These are phyloP conservation scores for Tilletia setariae DNA, from an alignment of 1,284 basidiomycete species.

Conservation along the genomic window DNA sequence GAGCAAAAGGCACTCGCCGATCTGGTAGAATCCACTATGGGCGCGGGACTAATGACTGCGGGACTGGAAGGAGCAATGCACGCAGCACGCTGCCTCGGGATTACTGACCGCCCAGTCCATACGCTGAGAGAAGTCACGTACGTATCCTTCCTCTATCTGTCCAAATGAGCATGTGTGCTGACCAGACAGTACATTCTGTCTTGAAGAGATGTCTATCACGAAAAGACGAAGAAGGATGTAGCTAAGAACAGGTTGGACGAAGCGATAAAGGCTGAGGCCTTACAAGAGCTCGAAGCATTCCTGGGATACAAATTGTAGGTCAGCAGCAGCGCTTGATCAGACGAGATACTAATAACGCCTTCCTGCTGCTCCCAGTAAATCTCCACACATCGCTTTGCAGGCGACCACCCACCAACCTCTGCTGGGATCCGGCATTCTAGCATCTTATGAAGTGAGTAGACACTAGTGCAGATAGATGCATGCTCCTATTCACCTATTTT, in stretches of 20 bases:
- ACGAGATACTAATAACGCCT: background rate
- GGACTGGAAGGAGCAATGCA: slow-evolving; percentile 14
- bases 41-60: slow-evolving; percentile 20
- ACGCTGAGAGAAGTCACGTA: slow-evolving; percentile 18
- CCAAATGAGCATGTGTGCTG: no score
- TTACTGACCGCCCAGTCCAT: slow-evolving; percentile 21
- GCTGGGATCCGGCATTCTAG: slow-evolving; percentile 24
- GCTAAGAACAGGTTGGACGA: slow-evolving; percentile 21
- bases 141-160: background rate
- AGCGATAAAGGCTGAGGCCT: slow-evolving; percentile 14
- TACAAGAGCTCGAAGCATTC: slow-evolving; percentile 25
- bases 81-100: slow-evolving; percentile 19
- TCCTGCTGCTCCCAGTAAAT: background rate
- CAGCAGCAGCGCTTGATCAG: background rate
- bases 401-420: slow-evolving; percentile 37
- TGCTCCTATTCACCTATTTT: background rate
- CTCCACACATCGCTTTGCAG: slow-evolving; percentile 39
- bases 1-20: slow-evolving; percentile 31
- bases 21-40: slow-evolving; percentile 35
- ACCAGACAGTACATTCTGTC: no score
- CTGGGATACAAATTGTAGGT: slow-evolving; percentile 26
- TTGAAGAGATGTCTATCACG: background rate
- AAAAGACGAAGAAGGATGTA: background rate
- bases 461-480: no score
- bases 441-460: slow-evolving; percentile 23